phyloP scores from a whole-genome alignment of 768 basidiomycete species.

The Pisolithus sp. region DNA sequence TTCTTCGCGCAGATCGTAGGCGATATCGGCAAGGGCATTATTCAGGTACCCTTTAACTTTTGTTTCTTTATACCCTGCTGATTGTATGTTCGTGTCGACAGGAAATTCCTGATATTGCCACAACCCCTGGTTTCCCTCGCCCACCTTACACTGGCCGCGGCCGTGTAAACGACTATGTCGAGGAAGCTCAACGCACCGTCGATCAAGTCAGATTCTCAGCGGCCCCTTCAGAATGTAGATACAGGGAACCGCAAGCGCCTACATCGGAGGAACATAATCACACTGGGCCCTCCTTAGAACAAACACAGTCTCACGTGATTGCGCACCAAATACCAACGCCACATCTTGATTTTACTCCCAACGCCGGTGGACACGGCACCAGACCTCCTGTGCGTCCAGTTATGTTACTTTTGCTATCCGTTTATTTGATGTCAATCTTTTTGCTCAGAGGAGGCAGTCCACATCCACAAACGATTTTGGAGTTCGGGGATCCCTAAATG shows the following conservation, averaged over 20 bases:
- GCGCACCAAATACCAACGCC: constrained; percentile 26
- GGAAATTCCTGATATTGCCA: constrained; percentile 78
- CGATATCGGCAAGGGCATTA: constrained; percentile 41
- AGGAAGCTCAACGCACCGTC: constrained; percentile 55
- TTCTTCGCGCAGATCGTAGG: constrained; percentile 36
- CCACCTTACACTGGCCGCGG: constrained; percentile 64
- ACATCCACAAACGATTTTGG: constrained; percentile 25
- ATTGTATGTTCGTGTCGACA: constrained; percentile 19
- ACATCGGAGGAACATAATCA: constrained; percentile 3
- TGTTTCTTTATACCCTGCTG: not conserved
- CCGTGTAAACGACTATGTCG: constrained; percentile 53
- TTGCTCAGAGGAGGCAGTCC: constrained; percentile 12
- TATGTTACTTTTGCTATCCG: constrained; percentile 6
- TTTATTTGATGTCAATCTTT: constrained; percentile 17
- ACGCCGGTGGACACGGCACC: constrained; percentile 6
- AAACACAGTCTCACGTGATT: not conserved
- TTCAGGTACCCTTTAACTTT: constrained; percentile 27
- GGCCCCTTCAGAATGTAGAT: constrained; percentile 23
- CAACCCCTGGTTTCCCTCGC: constrained; percentile 73
- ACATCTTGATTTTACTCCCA: constrained; percentile 26
- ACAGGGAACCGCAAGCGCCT: not conserved
- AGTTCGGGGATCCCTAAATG: constrained; percentile 3
- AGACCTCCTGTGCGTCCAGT: constrained; percentile 14
- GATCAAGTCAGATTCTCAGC: constrained; percentile 45
- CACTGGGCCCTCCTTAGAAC: constrained; percentile 4